These are phyloP conservation scores for Graphium sp. DNA, from an alignment of 2,329 filamentous ascomycete species.

Conservation along the genomic window DNA sequence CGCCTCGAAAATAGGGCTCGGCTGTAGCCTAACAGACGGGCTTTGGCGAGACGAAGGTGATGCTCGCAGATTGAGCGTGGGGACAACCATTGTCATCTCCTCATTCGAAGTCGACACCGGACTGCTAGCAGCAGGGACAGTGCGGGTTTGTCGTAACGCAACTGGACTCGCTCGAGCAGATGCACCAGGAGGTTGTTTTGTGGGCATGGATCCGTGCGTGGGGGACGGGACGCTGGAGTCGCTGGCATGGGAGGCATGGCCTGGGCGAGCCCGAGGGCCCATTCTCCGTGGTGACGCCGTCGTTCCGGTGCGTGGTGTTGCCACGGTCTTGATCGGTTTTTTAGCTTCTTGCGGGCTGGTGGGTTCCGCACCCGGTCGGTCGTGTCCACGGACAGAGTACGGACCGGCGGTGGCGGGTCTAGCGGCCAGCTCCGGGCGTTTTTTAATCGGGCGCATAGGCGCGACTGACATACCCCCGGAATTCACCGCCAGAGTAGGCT, in stretches of 20 bases:
- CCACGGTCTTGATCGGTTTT: slow-evolving; percentile 2
- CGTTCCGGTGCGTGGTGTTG: not conserved
- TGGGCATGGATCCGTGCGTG: slow-evolving; percentile 24
- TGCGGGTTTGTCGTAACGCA: no score
- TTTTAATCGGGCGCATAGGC: slow-evolving; percentile 42
- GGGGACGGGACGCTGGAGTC: slow-evolving; percentile 33
- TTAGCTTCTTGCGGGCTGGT: slow-evolving; percentile 1
- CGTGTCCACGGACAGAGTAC: slow-evolving; percentile 43
- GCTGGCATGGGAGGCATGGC: slow-evolving; percentile 29
- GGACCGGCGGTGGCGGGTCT: slow-evolving; percentile 49
- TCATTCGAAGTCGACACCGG: not conserved
- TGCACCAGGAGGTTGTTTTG: no score
- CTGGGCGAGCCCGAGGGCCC: slow-evolving; percentile 24
- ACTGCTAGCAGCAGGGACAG: slow-evolving; percentile 6
- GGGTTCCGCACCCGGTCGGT: slow-evolving; percentile 20
- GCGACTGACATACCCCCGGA: slow-evolving; percentile 45
- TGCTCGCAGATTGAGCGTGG: slow-evolving; percentile 20
- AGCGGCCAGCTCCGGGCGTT: slow-evolving; percentile 37
- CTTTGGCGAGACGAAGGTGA: no score
- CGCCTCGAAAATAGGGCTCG: slow-evolving; percentile 4
- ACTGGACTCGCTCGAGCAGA: no score
- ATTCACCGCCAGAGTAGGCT: slow-evolving; percentile 24
- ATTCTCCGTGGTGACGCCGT: slow-evolving; percentile 31
- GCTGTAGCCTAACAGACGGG: no score
- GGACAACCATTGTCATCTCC: slow-evolving; percentile 34